Percentiles rank a stretch among this genome's conserved stretches.
Conservation (phyloP, 345 rosid species). For the Mangifera indica region DNA sequence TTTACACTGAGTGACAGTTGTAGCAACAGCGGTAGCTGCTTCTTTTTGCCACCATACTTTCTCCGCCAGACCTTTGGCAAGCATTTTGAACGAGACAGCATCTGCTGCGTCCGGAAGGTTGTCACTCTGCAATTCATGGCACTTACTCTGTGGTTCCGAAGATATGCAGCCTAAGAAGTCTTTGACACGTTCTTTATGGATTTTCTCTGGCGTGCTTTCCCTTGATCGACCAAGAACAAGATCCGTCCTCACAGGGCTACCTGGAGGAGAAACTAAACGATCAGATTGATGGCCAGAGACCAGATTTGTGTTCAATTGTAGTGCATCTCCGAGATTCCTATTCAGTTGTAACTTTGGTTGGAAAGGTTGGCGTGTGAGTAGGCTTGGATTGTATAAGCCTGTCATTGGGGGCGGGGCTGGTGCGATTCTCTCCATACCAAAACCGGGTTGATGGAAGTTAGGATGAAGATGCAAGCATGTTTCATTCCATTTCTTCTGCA, state of each 20-base stretch:
- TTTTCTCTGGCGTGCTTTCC: constrained; percentile 34
- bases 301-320: constrained; percentile 35
- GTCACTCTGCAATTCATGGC: constrained; percentile 39
- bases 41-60: constrained; percentile 95
- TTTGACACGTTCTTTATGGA: constrained; percentile 37
- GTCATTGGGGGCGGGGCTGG: constrained; percentile 47
- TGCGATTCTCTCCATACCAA: constrained; percentile 44
- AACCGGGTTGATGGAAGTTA: constrained; percentile 43
- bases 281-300: constrained; percentile 31
- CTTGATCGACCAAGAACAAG: constrained; percentile 71
- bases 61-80: constrained; percentile 68
- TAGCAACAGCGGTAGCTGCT: constrained; percentile 84
- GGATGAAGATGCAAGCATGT: constrained; percentile 67
- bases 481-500: constrained; percentile 85
- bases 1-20: constrained; percentile 66
- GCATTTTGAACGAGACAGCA: constrained; percentile 70
- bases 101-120: constrained; percentile 47
- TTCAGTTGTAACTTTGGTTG: constrained; percentile 62
- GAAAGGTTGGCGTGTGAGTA: constrained; percentile 55
- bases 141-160: constrained; percentile 50
- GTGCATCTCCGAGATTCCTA: constrained; percentile 37
- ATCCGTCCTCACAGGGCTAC: constrained; percentile 86
- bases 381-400: constrained; percentile 47
- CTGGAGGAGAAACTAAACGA: constrained; percentile 39
- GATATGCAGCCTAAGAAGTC: constrained; percentile 72